phyloP scores from a whole-genome alignment of 1,284 basidiomycete species.

The Inonotus hispidus region DNA sequence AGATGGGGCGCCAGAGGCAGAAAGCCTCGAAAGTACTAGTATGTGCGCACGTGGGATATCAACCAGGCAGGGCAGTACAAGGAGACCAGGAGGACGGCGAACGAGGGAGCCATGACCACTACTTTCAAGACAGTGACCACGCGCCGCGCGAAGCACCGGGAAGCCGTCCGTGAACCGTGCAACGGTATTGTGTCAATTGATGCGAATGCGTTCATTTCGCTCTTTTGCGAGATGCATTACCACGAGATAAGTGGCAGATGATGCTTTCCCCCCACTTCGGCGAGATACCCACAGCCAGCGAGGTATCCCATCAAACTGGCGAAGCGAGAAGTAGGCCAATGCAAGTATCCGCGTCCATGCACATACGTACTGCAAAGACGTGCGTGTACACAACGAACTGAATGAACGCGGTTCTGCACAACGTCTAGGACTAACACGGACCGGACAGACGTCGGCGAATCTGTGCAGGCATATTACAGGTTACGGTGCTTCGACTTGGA shows the following conservation, averaged over 20 bases:
- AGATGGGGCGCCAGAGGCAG: not conserved
- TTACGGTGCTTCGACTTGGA: not conserved
- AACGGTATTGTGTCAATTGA: not conserved
- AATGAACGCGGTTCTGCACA: too few relatives aligned
- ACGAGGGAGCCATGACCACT: not conserved
- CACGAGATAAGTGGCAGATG: not conserved
- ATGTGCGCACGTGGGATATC: not conserved
- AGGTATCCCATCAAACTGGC: too few relatives aligned
- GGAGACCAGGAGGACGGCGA: not conserved
- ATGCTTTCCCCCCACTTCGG: too few relatives aligned
- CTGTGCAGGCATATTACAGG: not conserved
- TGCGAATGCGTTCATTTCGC: not conserved
- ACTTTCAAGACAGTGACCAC: too few relatives aligned
- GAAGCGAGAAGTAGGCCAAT: too few relatives aligned
- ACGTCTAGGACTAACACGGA: not conserved
- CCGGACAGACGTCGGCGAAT: constrained; percentile 1
- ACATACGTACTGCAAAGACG: too few relatives aligned
- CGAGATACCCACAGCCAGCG: too few relatives aligned
- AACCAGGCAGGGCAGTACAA: not conserved
- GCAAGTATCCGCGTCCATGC: too few relatives aligned
- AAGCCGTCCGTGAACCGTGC: too few relatives aligned
- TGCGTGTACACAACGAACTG: too few relatives aligned
- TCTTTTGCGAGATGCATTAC: not conserved
- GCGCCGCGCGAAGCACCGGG: too few relatives aligned
- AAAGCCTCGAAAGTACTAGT: not conserved